Evolutionary conservation across 768 basidiomycete genomes (phyloP).

Genomic region (Lactarius trivialis): DNA sequence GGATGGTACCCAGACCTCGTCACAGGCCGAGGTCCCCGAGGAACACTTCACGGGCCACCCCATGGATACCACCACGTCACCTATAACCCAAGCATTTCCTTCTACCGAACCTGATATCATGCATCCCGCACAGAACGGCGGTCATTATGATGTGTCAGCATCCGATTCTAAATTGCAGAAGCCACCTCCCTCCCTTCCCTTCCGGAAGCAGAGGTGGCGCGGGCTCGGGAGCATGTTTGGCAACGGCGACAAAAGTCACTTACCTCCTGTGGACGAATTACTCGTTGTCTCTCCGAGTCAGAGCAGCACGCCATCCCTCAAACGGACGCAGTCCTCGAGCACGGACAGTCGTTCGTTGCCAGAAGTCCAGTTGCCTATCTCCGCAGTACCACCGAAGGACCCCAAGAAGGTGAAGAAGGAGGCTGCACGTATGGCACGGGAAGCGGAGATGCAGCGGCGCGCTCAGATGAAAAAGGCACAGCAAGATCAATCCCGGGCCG

Average conservation of each 20-base stretch:
- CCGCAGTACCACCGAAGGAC: slow-evolving; percentile 43
- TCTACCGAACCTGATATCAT: slow-evolving; percentile 35
- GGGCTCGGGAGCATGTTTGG: slow-evolving; percentile 61
- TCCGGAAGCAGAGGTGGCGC: slow-evolving; percentile 71
- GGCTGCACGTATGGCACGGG: slow-evolving; percentile 66
- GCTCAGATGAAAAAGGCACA: slow-evolving; percentile 66
- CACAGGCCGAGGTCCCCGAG: slow-evolving; percentile 42
- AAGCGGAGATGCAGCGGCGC: slow-evolving; percentile 81
- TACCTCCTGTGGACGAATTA: slow-evolving; percentile 71
- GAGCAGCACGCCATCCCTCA: slow-evolving; percentile 57
- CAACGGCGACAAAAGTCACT: slow-evolving; percentile 56
- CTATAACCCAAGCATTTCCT: slow-evolving; percentile 48
- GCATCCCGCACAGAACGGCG: slow-evolving; percentile 33
- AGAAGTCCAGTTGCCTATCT: slow-evolving; percentile 41
- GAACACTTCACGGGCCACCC: slow-evolving; percentile 36
- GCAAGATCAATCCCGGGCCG: slow-evolving; percentile 84
- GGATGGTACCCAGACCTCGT: slow-evolving; percentile 59
- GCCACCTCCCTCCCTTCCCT: slow-evolving; percentile 48
- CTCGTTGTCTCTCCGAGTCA: slow-evolving; percentile 40
- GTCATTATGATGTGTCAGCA: slow-evolving; percentile 35
- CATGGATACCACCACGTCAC: slow-evolving; percentile 47
- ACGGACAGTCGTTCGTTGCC: slow-evolving; percentile 60
- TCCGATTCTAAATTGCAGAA: slow-evolving; percentile 49
- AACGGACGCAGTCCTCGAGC: slow-evolving; percentile 73
- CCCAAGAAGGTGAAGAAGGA: slow-evolving; percentile 77